Percentiles rank a stretch among this genome's conserved stretches.
These are phyloP conservation scores for Termitomyces sp. DNA, from an alignment of 768 basidiomycete species.

Conservation along the genomic window DNA sequence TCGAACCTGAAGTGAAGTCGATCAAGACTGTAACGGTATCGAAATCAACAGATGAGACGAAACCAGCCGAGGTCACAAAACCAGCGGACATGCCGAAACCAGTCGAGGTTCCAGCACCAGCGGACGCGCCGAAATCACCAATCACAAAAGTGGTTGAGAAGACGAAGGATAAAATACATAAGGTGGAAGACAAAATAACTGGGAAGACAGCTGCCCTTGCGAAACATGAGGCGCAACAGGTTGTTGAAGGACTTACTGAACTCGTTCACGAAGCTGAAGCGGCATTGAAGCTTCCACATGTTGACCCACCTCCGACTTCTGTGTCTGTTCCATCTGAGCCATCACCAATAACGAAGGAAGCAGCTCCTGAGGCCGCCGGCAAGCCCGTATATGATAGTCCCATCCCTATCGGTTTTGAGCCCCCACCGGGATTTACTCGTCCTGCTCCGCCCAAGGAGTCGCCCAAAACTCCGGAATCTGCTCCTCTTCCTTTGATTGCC, in stretches of 20 bases:
- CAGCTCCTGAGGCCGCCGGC: slow-evolving; percentile 12
- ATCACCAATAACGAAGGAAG: background rate
- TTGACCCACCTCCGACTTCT: slow-evolving; percentile 15
- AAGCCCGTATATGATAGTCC: slow-evolving; percentile 60
- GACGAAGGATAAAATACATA: slow-evolving; percentile 47
- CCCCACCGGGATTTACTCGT: slow-evolving; percentile 82
- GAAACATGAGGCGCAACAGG: slow-evolving; percentile 27
- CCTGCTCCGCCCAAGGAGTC: slow-evolving; percentile 48
- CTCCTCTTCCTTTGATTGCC: slow-evolving; percentile 72
- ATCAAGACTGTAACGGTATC: slow-evolving; percentile 28
- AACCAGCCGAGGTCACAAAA: background rate
- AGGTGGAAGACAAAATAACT: slow-evolving; percentile 18
- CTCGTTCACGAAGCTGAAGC: slow-evolving; percentile 72
- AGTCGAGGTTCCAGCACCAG: slow-evolving; percentile 5
- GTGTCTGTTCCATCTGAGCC: slow-evolving; percentile 6
- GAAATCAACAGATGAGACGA: background rate
- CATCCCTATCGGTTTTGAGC: slow-evolving; percentile 92
- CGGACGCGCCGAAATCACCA: slow-evolving; percentile 42
- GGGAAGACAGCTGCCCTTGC: slow-evolving; percentile 15
- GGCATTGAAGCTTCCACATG: slow-evolving; percentile 50
- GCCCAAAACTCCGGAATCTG: slow-evolving; percentile 21
- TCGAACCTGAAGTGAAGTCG: slow-evolving; percentile 34
- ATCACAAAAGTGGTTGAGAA: slow-evolving; percentile 38
- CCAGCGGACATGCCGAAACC: slow-evolving; percentile 40
- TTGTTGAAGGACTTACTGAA: slow-evolving; percentile 62